Percentiles rank a stretch among this genome's conserved stretches.
These are phyloP conservation scores for Moelleriella libera DNA, from an alignment of 2,329 filamentous ascomycete species.

Conservation along the genomic window DNA sequence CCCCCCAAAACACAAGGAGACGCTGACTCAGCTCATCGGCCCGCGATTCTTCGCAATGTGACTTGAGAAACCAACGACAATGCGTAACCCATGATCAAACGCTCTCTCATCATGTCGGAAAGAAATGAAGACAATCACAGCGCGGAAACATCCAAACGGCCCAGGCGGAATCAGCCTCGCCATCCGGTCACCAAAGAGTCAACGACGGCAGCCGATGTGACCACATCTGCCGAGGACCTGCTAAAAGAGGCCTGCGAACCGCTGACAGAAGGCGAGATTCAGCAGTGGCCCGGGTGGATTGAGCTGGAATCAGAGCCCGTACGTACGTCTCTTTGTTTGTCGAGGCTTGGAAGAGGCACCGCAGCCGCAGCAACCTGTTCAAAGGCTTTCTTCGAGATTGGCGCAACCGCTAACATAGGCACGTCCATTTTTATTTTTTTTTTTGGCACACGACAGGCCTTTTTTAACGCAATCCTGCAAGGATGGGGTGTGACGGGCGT, in stretches of 20 bases:
- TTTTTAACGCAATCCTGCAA: conserved; percentile 74
- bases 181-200: neutral
- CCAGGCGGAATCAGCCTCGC: too few relatives aligned
- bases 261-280: conserved; percentile 35
- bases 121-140: too few relatives aligned
- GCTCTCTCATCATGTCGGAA: too few relatives aligned
- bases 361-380: neutral
- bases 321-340: conserved; percentile 14
- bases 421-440: neutral
- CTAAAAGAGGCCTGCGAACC: conserved; percentile 31
- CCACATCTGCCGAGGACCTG: conserved; percentile 19
- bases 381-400: neutral
- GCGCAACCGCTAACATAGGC: neutral
- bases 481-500: conserved; percentile 64
- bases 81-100: too few relatives aligned
- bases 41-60: too few relatives aligned
- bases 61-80: too few relatives aligned
- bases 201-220: conserved; percentile 5
- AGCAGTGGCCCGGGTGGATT: conserved; percentile 58
- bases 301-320: conserved; percentile 88
- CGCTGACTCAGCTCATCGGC: too few relatives aligned
- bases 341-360: too few relatives aligned
- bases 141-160: too few relatives aligned
- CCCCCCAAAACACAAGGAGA: too few relatives aligned
- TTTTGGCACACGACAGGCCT: conserved; percentile 34